Percentiles rank a stretch among this genome's conserved stretches.
These are phyloP conservation scores for Fusarium citri DNA, from an alignment of 2,329 filamentous ascomycete species.

Conservation along the genomic window DNA sequence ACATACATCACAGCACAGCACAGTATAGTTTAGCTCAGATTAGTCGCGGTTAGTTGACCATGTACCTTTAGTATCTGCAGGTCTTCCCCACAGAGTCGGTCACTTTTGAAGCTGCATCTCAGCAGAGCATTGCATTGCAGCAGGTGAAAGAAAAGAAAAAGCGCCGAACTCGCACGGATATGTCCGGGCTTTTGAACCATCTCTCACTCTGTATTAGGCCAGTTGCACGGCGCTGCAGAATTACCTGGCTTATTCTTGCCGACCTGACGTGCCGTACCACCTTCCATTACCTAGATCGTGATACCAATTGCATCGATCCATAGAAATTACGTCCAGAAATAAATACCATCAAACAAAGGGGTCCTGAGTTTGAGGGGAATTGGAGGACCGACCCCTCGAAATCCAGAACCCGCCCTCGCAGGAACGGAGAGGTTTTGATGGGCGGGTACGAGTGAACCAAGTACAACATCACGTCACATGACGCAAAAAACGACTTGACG, in stretches of 20 bases:
- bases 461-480: conserved; percentile 24
- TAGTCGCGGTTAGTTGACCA: conserved; percentile 2
- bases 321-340: conserved; percentile 12
- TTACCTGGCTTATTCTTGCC: neutral
- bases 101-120: conserved; percentile 35
- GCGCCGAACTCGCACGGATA: conserved; percentile 16
- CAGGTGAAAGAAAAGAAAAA: neutral
- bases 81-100: conserved; percentile 30
- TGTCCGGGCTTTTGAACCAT: conserved; percentile 13
- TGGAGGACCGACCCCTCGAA: conserved; percentile 41
- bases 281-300: neutral
- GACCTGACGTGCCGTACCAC: neutral
- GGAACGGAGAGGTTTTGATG: conserved; percentile 27
- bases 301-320: conserved; percentile 2
- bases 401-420: conserved; percentile 28
- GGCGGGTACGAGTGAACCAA: conserved; percentile 18
- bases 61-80: conserved; percentile 17
- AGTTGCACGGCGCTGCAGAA: neutral
- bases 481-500: conserved; percentile 28
- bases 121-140: conserved; percentile 21
- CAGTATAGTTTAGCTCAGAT: neutral
- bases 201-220: neutral
- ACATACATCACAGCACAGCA: conserved; percentile 24
- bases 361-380: conserved; percentile 45
- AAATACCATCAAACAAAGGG: conserved; percentile 35